Percentiles rank a stretch among this genome's conserved stretches.
Conservation (phyloP, 257 asterid species). For the Solanum pinnatisectum region DNA sequence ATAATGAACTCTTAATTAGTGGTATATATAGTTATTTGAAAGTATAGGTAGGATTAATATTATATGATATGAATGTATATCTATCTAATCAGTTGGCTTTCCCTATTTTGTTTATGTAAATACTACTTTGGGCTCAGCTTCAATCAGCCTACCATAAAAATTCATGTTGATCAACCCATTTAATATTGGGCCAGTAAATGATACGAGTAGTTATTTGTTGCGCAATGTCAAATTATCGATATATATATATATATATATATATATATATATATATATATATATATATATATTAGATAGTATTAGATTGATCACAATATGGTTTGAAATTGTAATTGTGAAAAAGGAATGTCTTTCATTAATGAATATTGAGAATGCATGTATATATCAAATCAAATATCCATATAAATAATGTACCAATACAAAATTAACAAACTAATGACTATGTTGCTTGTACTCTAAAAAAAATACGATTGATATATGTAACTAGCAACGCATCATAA, state of each 20-base stretch:
- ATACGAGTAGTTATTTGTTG: not conserved
- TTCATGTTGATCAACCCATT: not conserved
- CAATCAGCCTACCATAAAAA: not conserved
- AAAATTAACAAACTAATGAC: not conserved
- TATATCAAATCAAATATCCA: not conserved
- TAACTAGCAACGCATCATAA: constrained; percentile 41
- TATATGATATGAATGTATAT: no score
- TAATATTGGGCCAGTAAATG: not conserved
- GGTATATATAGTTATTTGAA: no score
- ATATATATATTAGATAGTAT: no score
- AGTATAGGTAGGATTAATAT: no score
- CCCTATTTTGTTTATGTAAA: not conserved
- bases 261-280: no score
- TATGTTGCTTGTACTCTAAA: not conserved
- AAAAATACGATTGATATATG: not conserved
- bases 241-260: no score
- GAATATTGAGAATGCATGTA: not conserved
- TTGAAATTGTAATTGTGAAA: no score
- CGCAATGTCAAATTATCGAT: no score
- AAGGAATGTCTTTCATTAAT: no score
- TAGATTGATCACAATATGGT: not conserved
- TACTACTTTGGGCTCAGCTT: not conserved
- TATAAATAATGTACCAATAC: not conserved
- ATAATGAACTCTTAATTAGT: no score
- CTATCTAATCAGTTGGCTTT: no score